Evolutionary conservation across 768 basidiomycete species (phyloP).

Genomic region (Suillus alpinus): DNA sequence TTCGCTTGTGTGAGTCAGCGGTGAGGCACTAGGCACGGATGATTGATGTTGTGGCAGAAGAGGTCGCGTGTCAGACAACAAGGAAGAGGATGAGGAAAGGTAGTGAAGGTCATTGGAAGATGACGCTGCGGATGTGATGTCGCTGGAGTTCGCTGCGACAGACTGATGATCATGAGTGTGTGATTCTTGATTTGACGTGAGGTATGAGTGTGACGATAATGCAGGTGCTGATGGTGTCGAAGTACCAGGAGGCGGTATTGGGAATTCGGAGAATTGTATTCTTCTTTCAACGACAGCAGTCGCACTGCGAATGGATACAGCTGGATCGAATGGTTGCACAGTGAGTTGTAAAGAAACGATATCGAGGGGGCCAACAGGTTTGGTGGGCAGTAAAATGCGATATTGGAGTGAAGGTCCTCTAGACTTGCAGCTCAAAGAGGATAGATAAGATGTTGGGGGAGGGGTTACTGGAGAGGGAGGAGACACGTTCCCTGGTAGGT

Average conservation of each 20-base stretch:
- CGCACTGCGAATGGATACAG: conserved; percentile 57
- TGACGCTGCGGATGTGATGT: conserved; percentile 6
- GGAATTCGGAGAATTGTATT: conserved; percentile 53
- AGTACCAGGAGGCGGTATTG: conserved; percentile 18
- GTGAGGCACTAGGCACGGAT: conserved; percentile 13
- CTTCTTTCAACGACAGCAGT: conserved; percentile 69
- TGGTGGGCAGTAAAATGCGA: conserved; percentile 49
- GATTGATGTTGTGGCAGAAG: conserved; percentile 17
- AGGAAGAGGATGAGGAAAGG: conserved; percentile 20
- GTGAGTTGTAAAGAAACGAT: conserved; percentile 64
- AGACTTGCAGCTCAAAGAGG: conserved; percentile 48
- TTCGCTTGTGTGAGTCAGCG: conserved; percentile 9
- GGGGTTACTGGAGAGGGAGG: conserved; percentile 34
- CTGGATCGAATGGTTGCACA: conserved; percentile 58
- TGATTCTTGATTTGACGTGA: conserved; percentile 9
- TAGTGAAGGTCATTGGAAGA: conserved; percentile 21
- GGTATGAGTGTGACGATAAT: conserved; percentile 18
- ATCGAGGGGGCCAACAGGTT: conserved; percentile 70
- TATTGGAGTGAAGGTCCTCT: conserved; percentile 61
- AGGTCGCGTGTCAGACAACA: conserved; percentile 25
- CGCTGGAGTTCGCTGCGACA: conserved; percentile 29
- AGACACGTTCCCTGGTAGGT: conserved; percentile 46
- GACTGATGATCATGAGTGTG: conserved; percentile 12
- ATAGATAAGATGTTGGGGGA: conserved; percentile 35
- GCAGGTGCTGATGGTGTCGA: conserved; percentile 20